phyloP scores from a whole-genome alignment of 768 basidiomycete species.

The Goffeauzyma gilvescens region DNA sequence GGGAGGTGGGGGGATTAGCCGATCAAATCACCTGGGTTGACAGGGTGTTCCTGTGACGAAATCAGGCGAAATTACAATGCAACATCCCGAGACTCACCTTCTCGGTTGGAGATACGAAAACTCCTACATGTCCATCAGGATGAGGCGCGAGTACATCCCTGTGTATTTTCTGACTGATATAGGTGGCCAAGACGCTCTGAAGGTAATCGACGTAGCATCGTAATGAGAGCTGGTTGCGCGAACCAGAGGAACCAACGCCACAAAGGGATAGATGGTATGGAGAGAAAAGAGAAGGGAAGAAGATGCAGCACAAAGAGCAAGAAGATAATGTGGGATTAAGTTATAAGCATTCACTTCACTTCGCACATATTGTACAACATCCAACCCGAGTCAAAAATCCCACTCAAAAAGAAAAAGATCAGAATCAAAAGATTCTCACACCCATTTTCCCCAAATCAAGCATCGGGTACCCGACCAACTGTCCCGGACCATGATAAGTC shows the following conservation, averaged over 20 bases:
- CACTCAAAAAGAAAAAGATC: background rate
- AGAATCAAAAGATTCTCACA: slow-evolving; percentile 36
- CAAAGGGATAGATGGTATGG: too few relatives aligned
- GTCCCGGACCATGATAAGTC: slow-evolving; percentile 94
- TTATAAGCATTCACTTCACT: too few relatives aligned
- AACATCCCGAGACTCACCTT: slow-evolving; percentile 37
- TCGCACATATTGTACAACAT: too few relatives aligned
- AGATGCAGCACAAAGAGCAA: too few relatives aligned
- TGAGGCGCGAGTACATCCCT: slow-evolving; percentile 38
- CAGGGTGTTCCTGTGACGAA: too few relatives aligned
- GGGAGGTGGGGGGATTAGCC: background rate
- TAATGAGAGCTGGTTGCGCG: slow-evolving; percentile 24
- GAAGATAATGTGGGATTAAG: too few relatives aligned
- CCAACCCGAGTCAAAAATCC: too few relatives aligned
- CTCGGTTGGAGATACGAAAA: slow-evolving; percentile 58
- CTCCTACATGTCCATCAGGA: slow-evolving; percentile 64
- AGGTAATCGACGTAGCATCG: slow-evolving; percentile 58
- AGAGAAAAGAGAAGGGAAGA: too few relatives aligned
- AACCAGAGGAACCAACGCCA: too few relatives aligned
- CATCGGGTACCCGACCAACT: slow-evolving; percentile 86
- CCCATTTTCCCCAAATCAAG: slow-evolving; percentile 66
- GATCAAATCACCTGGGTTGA: too few relatives aligned
- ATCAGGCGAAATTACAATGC: background rate
- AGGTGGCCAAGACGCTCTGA: slow-evolving; percentile 49
- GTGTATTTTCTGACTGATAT: slow-evolving; percentile 47